These are phyloP conservation scores for Teunomyces gatunensis DNA, from an alignment of 805 yeast species.

Conservation along the genomic window DNA sequence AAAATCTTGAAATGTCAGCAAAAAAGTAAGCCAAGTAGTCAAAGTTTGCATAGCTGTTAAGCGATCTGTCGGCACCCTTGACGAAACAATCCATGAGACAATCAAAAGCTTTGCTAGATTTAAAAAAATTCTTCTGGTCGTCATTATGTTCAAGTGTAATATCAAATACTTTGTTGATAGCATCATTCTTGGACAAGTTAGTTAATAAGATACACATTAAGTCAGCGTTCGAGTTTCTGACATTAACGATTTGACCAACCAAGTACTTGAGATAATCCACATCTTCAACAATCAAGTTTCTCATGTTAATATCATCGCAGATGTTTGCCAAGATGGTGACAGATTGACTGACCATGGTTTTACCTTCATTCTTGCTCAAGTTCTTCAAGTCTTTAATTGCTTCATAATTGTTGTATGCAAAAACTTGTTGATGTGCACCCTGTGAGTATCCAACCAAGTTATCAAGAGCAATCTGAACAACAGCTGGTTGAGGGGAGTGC, in stretches of 20 bases:
- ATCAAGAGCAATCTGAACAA: slow-evolving; percentile 80
- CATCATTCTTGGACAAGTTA: slow-evolving; percentile 78
- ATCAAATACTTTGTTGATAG: slow-evolving; percentile 52
- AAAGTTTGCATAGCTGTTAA: slow-evolving; percentile 70
- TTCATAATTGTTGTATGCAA: slow-evolving; percentile 64
- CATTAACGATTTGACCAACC: slow-evolving; percentile 48
- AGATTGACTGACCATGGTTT: slow-evolving; percentile 60
- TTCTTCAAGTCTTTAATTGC: slow-evolving; percentile 72
- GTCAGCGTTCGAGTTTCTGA: slow-evolving; percentile 69
- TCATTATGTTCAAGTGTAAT: slow-evolving; percentile 28
- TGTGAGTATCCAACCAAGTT: slow-evolving; percentile 78
- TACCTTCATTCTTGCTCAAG: slow-evolving; percentile 52
- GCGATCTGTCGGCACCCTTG: slow-evolving; percentile 69
- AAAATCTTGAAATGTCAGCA: slow-evolving; percentile 82
- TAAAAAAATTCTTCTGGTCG: slow-evolving; percentile 49
- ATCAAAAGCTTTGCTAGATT: slow-evolving; percentile 59
- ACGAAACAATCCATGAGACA: slow-evolving; percentile 88
- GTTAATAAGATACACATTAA: slow-evolving; percentile 80
- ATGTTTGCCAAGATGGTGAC: slow-evolving; percentile 79
- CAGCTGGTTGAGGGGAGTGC: slow-evolving; percentile 77
- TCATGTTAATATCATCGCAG: slow-evolving; percentile 65
- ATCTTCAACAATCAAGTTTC: slow-evolving; percentile 67
- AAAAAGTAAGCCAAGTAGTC: slow-evolving; percentile 87
- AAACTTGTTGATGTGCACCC: slow-evolving; percentile 63
- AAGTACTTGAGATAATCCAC: slow-evolving; percentile 50